These are phyloP conservation scores for Nicotiana undulata DNA, from an alignment of 257 asterid species.

Conservation along the genomic window DNA sequence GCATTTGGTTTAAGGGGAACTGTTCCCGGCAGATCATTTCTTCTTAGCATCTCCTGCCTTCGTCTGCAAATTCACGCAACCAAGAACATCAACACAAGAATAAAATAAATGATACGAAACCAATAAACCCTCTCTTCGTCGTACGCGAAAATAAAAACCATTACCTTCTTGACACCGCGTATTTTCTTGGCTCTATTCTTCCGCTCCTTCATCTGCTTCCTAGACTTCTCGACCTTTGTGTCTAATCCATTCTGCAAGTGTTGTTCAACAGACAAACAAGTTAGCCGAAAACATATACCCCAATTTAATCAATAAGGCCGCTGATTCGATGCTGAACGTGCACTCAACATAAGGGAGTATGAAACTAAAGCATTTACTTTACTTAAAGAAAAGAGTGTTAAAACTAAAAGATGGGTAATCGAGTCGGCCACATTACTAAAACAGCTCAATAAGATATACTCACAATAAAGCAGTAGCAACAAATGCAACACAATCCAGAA, in stretches of 20 bases:
- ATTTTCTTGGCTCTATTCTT: conserved; percentile 28
- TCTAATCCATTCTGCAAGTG: conserved; percentile 26
- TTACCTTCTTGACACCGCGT: conserved; percentile 30
- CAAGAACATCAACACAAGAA: not conserved
- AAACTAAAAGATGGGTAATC: not conserved
- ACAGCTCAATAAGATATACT: not conserved
- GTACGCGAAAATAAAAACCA: not conserved
- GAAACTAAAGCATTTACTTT: not conserved
- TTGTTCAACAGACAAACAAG: not conserved
- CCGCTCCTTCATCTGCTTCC: conserved; percentile 31
- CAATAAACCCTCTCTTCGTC: not conserved
- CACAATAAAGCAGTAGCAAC: not conserved
- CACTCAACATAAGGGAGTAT: not conserved
- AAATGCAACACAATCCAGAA: not conserved
- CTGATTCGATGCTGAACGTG: not conserved
- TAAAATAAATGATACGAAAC: not conserved
- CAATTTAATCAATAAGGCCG: not conserved
- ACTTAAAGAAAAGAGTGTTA: not conserved
- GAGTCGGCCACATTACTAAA: not conserved
- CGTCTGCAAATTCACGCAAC: conserved; percentile 15
- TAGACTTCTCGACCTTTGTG: conserved; percentile 31
- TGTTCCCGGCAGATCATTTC: not conserved
- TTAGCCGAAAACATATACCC: not conserved
- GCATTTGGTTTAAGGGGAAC: not conserved
- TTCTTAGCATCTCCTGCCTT: conserved; percentile 33